phyloP scores from a whole-genome alignment of 2,329 filamentous ascomycete species.

The Hypoxylon rubiginosum region DNA sequence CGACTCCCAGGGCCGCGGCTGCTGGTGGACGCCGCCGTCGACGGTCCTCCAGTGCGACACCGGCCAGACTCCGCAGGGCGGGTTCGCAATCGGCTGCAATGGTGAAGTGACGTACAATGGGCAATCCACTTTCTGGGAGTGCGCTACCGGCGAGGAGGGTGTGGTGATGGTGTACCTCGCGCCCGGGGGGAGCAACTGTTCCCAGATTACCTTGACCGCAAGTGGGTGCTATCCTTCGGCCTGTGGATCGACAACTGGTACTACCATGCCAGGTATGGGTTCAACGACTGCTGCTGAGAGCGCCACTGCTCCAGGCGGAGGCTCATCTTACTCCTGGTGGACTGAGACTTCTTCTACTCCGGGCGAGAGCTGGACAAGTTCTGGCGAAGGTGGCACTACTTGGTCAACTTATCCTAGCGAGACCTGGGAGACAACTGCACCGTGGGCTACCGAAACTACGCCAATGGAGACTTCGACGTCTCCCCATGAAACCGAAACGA shows the following conservation, averaged over 20 bases:
- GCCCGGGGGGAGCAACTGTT: conserved; percentile 61
- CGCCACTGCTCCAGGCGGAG: conserved; percentile 10
- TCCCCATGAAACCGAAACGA: background rate
- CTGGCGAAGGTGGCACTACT: too few species aligned
- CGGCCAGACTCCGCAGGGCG: conserved; percentile 62
- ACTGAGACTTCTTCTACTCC: background rate
- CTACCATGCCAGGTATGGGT: background rate
- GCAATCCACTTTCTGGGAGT: conserved; percentile 69
- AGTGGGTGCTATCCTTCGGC: conserved; percentile 51
- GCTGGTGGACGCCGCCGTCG: conserved; percentile 71
- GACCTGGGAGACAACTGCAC: background rate
- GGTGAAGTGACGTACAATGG: conserved; percentile 66
- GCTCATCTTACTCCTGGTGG: background rate
- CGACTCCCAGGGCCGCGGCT: conserved; percentile 69
- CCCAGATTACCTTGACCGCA: conserved; percentile 60
- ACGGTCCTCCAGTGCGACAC: conserved; percentile 72
- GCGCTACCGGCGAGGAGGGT: conserved; percentile 64
- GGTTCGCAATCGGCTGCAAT: conserved; percentile 67
- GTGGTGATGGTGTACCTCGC: conserved; percentile 67
- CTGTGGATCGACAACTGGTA: conserved; percentile 16
- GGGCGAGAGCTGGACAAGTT: background rate
- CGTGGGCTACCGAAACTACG: background rate
- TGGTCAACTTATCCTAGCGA: conserved; percentile 13
- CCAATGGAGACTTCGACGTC: background rate
- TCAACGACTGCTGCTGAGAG: conserved; percentile 14